Conservation (phyloP, 1,139 yeast genomes). For the Komagataea norvegica region DNA sequence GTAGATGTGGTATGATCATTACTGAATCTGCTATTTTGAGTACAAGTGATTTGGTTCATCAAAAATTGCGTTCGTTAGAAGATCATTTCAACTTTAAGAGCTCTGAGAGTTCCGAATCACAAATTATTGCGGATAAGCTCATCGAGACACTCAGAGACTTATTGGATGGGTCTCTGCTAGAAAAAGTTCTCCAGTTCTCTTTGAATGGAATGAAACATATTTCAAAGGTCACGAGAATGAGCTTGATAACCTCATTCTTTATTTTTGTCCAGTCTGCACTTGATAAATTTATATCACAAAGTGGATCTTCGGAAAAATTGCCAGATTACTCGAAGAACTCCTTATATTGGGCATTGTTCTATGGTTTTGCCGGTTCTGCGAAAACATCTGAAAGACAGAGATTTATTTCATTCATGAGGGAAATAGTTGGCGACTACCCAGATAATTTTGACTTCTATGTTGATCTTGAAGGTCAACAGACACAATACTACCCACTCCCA, state of each 20-base stretch:
- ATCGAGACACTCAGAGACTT: slow-evolving; percentile 15
- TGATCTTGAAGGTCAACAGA: slow-evolving; percentile 48
- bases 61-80: slow-evolving; percentile 11
- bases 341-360: slow-evolving; percentile 37
- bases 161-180: slow-evolving; percentile 18
- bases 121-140: slow-evolving; percentile 4
- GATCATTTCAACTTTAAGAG: slow-evolving; percentile 18
- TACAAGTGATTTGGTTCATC: slow-evolving; percentile 26
- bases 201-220: slow-evolving; percentile 40
- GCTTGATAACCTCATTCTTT: slow-evolving; percentile 39
- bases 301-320: not conserved
- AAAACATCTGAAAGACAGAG: slow-evolving; percentile 16
- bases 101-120: slow-evolving; percentile 14
- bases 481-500: slow-evolving; percentile 6
- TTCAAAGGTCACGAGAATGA: slow-evolving; percentile 43
- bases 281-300: slow-evolving; percentile 1
- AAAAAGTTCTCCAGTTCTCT: slow-evolving; percentile 7
- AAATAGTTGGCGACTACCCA: slow-evolving; percentile 12
- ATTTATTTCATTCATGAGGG: slow-evolving; percentile 33
- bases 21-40: slow-evolving; percentile 40
- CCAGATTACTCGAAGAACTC: slow-evolving; percentile 3
- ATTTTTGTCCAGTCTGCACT: slow-evolving; percentile 22
- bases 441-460: slow-evolving; percentile 46
- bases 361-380: slow-evolving; percentile 50
- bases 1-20: slow-evolving; percentile 91